Base-by-base conservation (phyloP, 2,329 filamentous ascomycete genomes). In the Aspergillus calidoustus region DNA sequence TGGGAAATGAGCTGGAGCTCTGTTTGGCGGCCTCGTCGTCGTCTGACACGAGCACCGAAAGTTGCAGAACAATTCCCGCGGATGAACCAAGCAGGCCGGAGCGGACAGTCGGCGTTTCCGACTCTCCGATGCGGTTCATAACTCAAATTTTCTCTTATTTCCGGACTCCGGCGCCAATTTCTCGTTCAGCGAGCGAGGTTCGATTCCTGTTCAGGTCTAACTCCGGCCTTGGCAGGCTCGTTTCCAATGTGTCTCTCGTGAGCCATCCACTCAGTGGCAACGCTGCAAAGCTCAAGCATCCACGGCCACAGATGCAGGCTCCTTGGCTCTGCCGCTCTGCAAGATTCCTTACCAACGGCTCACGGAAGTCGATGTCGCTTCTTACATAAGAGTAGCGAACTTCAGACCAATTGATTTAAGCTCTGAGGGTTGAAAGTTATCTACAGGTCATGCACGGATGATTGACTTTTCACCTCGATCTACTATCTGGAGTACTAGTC, bases 51-150 rank as follows among this genome's bases (percentile, higher is more conserved):
- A 25, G 22, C 38, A 38, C 19, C 43, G 5, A 44, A 44, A 54
- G 19, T 25, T 28, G 17, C 43, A 17, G 23, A 41, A 41, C 43
- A 47, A 55, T 55, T 34, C 53, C 53, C 31, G 51, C 30, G 51
- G 51, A 28, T 17, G 9, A 30, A 30, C 48, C 28, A 13, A 11
- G 22, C 47, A 44, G 6, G 7, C 13, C 15, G 25, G 54, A 30
- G 51, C 25, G 56, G 47, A 41, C 47, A 44, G 48, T 53, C 61
- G 61, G 58, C 59, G 53, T 19, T 43, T 25, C 63, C 61, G 63
- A 64, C 58, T 48, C 50, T 41, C 63, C 63, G 61, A 44, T 57
- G 49, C 25, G 46, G 17, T 61, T 57, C 61, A 57, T 57, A 55
- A 57, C 13, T 51, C 46, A 41, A 41, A 57, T 23, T 31, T 50